Evolutionary conservation across 345 rosid genomes (phyloP).

Genomic region (Pistacia integerrima): DNA sequence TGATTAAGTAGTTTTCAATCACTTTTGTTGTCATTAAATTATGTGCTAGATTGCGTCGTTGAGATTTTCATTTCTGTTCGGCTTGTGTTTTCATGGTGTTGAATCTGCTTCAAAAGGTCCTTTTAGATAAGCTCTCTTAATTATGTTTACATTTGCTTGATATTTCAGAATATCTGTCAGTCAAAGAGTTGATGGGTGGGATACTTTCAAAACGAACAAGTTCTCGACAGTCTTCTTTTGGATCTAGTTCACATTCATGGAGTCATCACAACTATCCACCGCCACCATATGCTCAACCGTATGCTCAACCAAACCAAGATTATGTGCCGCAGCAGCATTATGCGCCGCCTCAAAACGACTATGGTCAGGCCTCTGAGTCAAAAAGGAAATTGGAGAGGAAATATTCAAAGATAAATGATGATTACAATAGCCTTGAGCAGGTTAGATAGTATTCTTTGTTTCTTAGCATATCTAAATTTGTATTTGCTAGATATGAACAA

Average conservation of each 20-base stretch:
- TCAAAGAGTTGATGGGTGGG: slow-evolving; percentile 58
- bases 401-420: slow-evolving; percentile 66
- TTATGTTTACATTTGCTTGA: slow-evolving; percentile 18
- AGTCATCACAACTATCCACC: slow-evolving; percentile 38
- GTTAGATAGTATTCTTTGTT: slow-evolving; percentile 28
- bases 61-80: background rate
- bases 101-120: background rate
- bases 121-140: background rate
- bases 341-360: slow-evolving; percentile 43
- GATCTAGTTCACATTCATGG: slow-evolving; percentile 48
- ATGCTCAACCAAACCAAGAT: slow-evolving; percentile 44
- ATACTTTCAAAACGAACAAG: slow-evolving; percentile 42
- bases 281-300: slow-evolving; percentile 42
- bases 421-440: slow-evolving; percentile 66
- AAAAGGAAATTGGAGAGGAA: slow-evolving; percentile 58
- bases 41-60: background rate
- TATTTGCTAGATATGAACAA: background rate
- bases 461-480: background rate
- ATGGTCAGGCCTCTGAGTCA: slow-evolving; percentile 33
- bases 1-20: background rate
- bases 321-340: slow-evolving; percentile 38
- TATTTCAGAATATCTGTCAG: slow-evolving; percentile 22
- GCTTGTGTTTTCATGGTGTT: slow-evolving; percentile 1
- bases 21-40: background rate
- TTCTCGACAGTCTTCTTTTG: slow-evolving; percentile 26